Conservation (phyloP, 2,329 filamentous ascomycete genomes). For the Didymella glomerata region DNA sequence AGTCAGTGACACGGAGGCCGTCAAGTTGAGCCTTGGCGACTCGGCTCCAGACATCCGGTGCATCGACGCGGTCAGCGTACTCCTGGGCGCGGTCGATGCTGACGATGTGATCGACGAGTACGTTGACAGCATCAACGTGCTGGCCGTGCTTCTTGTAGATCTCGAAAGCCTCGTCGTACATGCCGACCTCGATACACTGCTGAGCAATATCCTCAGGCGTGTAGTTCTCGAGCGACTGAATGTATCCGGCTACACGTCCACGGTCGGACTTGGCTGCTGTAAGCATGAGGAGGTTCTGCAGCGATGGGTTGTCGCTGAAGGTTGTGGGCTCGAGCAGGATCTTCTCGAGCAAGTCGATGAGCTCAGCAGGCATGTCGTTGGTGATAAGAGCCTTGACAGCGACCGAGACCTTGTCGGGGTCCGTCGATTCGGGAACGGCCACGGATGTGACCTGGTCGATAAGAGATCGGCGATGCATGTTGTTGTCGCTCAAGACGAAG, state of each 20-base stretch:
- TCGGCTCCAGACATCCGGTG: slow-evolving; percentile 87
- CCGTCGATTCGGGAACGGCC: slow-evolving; percentile 76
- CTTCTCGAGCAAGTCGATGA: slow-evolving; percentile 98
- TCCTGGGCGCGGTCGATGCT: slow-evolving; percentile 97
- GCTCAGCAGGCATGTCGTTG: slow-evolving; percentile 87
- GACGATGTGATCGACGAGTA: slow-evolving; percentile 94
- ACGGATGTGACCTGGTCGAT: slow-evolving; percentile 97
- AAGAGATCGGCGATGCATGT: slow-evolving; percentile 90
- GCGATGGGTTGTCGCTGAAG: slow-evolving; percentile 95
- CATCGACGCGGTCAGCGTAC: slow-evolving; percentile 92
- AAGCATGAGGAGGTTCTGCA: slow-evolving; percentile 95
- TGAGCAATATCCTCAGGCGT: slow-evolving; percentile 90
- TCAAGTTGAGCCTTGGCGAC: slow-evolving; percentile 98
- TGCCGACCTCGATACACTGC: slow-evolving; percentile 91
- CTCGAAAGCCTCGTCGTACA: slow-evolving; percentile 96
- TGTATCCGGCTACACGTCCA: slow-evolving; percentile 92
- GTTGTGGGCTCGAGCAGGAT: slow-evolving; percentile 99
- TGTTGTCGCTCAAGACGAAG: slow-evolving; percentile 95
- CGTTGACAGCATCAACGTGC: slow-evolving; percentile 84
- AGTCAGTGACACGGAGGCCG: slow-evolving; percentile 88
- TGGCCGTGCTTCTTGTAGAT: slow-evolving; percentile 98
- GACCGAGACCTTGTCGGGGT: slow-evolving; percentile 93
- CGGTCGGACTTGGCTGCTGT: slow-evolving; percentile 98
- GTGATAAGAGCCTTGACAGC: slow-evolving; percentile 93
- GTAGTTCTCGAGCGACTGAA: slow-evolving; percentile 88